A percentile compares a stretch with the other conserved stretches of the same genome.
Evolutionary conservation across 805 yeast genomes (phyloP).

Genomic region (Wickerhamomyces ciferrii): DNA sequence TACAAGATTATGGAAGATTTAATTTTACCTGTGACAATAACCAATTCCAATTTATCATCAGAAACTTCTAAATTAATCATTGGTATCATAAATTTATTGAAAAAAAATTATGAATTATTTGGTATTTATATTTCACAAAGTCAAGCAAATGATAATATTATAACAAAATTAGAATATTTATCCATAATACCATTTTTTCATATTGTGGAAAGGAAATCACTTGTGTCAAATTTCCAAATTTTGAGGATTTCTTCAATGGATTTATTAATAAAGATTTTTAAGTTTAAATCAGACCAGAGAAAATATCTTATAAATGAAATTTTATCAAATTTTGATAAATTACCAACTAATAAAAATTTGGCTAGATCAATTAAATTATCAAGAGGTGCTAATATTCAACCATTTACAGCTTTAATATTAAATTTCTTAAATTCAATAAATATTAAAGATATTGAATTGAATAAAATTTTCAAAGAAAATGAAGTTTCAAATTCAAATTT

Average conservation of each 20-base stretch:
- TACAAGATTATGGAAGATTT: conserved; percentile 27
- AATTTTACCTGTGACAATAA: conserved; percentile 13
- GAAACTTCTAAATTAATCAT: neutral
- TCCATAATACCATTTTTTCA: conserved; percentile 35
- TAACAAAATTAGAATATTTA: conserved; percentile 58
- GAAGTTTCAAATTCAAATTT: neutral
- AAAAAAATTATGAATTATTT: conserved; percentile 12
- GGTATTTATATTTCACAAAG: conserved; percentile 12
- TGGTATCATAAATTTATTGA: conserved; percentile 5
- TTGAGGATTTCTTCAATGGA: conserved; percentile 22
- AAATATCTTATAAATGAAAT: conserved; percentile 58
- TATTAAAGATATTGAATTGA: conserved; percentile 4
- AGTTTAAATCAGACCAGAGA: conserved; percentile 41
- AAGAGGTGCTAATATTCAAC: conserved; percentile 43
- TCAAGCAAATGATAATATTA: conserved; percentile 40
- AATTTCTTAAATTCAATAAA: conserved; percentile 36
- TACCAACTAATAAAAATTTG: conserved; percentile 38
- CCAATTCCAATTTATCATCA: neutral
- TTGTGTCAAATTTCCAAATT: conserved; percentile 17
- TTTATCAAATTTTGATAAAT: conserved; percentile 40
- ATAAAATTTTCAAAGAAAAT: neutral
- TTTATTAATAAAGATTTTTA: conserved; percentile 21
- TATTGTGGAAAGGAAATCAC: conserved; percentile 13
- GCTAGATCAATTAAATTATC: conserved; percentile 39
- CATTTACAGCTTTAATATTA: conserved; percentile 40